Evolutionary conservation across 2,329 filamentous ascomycete genomes (phyloP).

Genomic region (Hypoxylon sp.): DNA sequence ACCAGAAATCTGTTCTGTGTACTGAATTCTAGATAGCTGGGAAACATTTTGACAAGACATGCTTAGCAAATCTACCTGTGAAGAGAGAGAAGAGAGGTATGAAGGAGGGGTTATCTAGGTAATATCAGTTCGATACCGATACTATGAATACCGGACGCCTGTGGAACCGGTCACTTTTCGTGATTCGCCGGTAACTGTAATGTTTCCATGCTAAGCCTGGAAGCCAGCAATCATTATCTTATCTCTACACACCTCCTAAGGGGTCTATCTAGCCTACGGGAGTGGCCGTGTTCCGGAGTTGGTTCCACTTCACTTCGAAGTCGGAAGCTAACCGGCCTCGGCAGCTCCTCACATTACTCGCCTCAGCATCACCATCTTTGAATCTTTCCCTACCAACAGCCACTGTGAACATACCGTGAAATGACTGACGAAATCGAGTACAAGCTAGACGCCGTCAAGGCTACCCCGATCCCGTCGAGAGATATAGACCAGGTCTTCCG

Average conservation of each 20-base stretch:
- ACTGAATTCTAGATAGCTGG: background rate
- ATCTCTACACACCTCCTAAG: background rate
- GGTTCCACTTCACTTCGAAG: constrained; percentile 32
- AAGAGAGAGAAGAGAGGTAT: background rate
- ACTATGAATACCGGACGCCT: constrained; percentile 10
- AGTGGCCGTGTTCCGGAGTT: constrained; percentile 40
- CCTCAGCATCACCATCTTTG: constrained; percentile 2
- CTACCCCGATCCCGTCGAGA: constrained; percentile 57
- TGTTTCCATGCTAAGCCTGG: constrained; percentile 1
- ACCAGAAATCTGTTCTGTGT: too few species aligned
- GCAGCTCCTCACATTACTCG: constrained; percentile 14
- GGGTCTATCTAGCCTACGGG: constrained; percentile 26
- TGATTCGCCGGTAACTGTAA: constrained; percentile 15
- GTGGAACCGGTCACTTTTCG: background rate
- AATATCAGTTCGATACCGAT: constrained; percentile 15
- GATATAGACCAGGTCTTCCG: constrained; percentile 69
- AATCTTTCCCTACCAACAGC: constrained; percentile 1
- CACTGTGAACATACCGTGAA: background rate
- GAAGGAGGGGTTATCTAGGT: constrained; percentile 3
- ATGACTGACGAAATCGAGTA: constrained; percentile 59
- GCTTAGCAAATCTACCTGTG: background rate
- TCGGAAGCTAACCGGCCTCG: constrained; percentile 16
- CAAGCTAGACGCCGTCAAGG: constrained; percentile 62
- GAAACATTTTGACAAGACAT: background rate
- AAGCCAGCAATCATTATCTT: background rate